Conservation (phyloP, 306 rosid species). For the Spatholobus suberectus region DNA sequence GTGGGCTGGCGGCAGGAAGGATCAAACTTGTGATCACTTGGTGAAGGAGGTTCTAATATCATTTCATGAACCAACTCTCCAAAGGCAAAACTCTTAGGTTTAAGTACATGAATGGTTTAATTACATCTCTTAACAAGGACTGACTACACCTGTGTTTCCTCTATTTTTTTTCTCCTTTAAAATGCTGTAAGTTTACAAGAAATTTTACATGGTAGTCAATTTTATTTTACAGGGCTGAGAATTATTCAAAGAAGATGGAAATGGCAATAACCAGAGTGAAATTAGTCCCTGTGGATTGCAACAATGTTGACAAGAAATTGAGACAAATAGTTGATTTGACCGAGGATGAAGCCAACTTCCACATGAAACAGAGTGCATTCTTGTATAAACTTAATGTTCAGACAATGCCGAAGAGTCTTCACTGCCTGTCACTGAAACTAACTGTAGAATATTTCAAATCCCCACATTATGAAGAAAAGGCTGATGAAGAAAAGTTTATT, state of each 20-base stretch:
- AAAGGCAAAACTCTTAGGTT: slow-evolving; percentile 15
- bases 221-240: slow-evolving; percentile 66
- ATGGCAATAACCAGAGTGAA: slow-evolving; percentile 69
- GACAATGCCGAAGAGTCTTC: slow-evolving; percentile 96
- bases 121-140: background rate
- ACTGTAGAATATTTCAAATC: slow-evolving; percentile 91
- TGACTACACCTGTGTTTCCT: background rate
- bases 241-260: slow-evolving; percentile 69
- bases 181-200: slow-evolving; percentile 4
- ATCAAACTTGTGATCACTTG: slow-evolving; percentile 12
- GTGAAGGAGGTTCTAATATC: background rate
- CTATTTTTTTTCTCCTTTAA: slow-evolving; percentile 17
- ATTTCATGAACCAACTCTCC: slow-evolving; percentile 1
- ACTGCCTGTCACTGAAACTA: slow-evolving; percentile 91
- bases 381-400: slow-evolving; percentile 93
- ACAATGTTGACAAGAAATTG: slow-evolving; percentile 95
- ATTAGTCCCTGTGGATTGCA: slow-evolving; percentile 77
- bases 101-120: slow-evolving; percentile 14
- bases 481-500: slow-evolving; percentile 60
- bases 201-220: slow-evolving; percentile 28
- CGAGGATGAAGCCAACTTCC: slow-evolving; percentile 96
- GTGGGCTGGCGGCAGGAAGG: background rate
- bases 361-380: slow-evolving; percentile 96
- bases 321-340: slow-evolving; percentile 93
- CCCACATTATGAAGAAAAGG: slow-evolving; percentile 52